Conservation (phyloP, 2,329 filamentous ascomycete species). For the Pseudocercospora fijiensis region DNA sequence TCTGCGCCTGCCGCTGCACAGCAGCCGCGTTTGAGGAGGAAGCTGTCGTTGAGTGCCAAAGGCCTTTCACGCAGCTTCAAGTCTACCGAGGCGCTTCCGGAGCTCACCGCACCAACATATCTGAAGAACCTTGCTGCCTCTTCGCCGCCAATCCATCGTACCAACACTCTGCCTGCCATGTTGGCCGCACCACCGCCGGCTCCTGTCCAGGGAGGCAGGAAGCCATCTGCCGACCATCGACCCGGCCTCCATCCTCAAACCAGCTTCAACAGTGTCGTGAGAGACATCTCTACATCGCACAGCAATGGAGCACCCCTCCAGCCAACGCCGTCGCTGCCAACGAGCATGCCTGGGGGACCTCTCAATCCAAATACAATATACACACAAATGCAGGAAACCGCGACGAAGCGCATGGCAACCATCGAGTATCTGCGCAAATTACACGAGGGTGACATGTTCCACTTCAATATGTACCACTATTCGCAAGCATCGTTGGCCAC, state of each 20-base stretch:
- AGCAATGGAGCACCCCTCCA: slow-evolving; percentile 28
- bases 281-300: slow-evolving; percentile 28
- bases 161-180: slow-evolving; percentile 16
- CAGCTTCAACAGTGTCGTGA: slow-evolving; percentile 24
- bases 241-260: slow-evolving; percentile 25
- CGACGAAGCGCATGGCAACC: slow-evolving; percentile 89
- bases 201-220: slow-evolving; percentile 20
- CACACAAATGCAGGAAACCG: slow-evolving; percentile 75
- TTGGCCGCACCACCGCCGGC: slow-evolving; percentile 19
- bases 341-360: slow-evolving; percentile 12
- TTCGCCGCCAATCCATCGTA: slow-evolving; percentile 2
- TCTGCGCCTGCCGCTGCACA: neutral
- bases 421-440: slow-evolving; percentile 89
- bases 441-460: slow-evolving; percentile 91
- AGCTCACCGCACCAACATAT: slow-evolving; percentile 20
- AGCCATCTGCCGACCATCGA: slow-evolving; percentile 17
- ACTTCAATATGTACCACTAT: slow-evolving; percentile 97
- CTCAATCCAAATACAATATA: slow-evolving; percentile 54
- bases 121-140: slow-evolving; percentile 14
- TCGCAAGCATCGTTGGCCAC: slow-evolving; percentile 75
- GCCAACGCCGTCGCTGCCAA: slow-evolving; percentile 20
- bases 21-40: slow-evolving; percentile 20
- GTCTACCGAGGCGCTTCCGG: slow-evolving; percentile 24
- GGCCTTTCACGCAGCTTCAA: slow-evolving; percentile 27
- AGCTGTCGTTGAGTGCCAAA: slow-evolving; percentile 26